A percentile compares a stretch with the other conserved stretches of the same genome.
Conservation (phyloP, 2,329 filamentous ascomycete genomes). For the Iodosphaeria phyllophila region DNA sequence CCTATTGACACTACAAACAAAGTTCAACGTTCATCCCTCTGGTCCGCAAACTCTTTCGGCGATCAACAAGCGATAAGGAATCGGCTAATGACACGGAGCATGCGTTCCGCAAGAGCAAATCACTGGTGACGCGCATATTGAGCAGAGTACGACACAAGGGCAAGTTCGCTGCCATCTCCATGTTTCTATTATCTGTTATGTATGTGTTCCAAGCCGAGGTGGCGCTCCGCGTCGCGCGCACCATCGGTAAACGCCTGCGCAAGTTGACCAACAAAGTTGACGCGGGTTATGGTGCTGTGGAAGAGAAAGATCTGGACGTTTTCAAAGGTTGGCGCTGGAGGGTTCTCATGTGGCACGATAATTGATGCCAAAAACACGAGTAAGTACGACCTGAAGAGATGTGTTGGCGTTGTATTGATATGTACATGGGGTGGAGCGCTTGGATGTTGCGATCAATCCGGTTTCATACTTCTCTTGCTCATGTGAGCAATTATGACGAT, state of each 20-base stretch:
- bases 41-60: constrained; percentile 31
- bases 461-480: too few species aligned
- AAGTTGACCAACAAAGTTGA: constrained; percentile 27
- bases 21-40: constrained; percentile 32
- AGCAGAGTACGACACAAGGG: constrained; percentile 23
- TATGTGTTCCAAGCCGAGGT: constrained; percentile 43
- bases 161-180: constrained; percentile 27
- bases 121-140: constrained; percentile 29
- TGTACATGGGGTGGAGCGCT: background rate
- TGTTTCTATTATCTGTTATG: constrained; percentile 35
- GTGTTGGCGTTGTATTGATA: background rate
- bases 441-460: too few species aligned
- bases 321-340: constrained; percentile 38
- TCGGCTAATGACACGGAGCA: constrained; percentile 36
- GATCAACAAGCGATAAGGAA: constrained; percentile 18
- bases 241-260: constrained; percentile 29
- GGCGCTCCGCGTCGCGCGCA: constrained; percentile 31
- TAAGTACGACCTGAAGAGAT: background rate
- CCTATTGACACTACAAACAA: background rate
- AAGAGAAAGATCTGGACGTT: constrained; percentile 27
- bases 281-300: constrained; percentile 23
- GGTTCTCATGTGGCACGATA: constrained; percentile 25
- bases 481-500: too few species aligned
- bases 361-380: background rate
- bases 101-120: constrained; percentile 31